Base-by-base conservation (phyloP, 2,329 filamentous ascomycete genomes). In the Bisporella sp. region DNA sequence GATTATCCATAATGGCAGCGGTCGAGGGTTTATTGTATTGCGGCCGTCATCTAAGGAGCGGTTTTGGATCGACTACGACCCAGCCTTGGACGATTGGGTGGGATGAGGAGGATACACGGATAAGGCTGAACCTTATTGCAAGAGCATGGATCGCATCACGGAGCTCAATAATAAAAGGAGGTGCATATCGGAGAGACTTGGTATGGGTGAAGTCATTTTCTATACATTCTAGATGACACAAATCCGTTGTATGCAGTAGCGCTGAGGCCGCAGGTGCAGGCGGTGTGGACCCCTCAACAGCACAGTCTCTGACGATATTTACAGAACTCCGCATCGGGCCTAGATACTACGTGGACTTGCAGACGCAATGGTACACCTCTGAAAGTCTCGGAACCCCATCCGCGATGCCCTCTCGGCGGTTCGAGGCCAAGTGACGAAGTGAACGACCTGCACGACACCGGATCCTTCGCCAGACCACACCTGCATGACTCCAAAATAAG, bases 1-100 rank as follows among this genome's bases (percentile, higher is more conserved):
- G 59, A 64, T 60, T 30, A 58, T 55, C 51, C 64, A 68, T 58
- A 64, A 76, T 75, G 73, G 71, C 73, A 63, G 66, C 68, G 60
- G 64, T 68, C 57, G 65, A 66, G 64, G 68, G 69, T 66, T 67
- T 65, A 62, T 65, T 59, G 60, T 68, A 59, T 61, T 68, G 56
- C 68, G 66, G 53, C 62, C 63, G 63, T 66, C 66, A 53, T 63
- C 67, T 56, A 67, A 65, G 60, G 66, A 68, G 55, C 67, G 68
- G 59, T 61, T 70, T 60, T 68, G 66, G 53, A 65, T 66, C 53
- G 67, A 66, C 54, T 68, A 68, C 61, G 64, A 71, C 60, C 68
- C 69, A 53, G 67, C 68, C 53, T 62, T 65, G 58, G 67, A 72
- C 59, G 68, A 72, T 64, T 71, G 68, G 64, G 61, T 71, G 63